Conservation (phyloP, 1,284 basidiomycete genomes). For the Serendipita sp. region DNA sequence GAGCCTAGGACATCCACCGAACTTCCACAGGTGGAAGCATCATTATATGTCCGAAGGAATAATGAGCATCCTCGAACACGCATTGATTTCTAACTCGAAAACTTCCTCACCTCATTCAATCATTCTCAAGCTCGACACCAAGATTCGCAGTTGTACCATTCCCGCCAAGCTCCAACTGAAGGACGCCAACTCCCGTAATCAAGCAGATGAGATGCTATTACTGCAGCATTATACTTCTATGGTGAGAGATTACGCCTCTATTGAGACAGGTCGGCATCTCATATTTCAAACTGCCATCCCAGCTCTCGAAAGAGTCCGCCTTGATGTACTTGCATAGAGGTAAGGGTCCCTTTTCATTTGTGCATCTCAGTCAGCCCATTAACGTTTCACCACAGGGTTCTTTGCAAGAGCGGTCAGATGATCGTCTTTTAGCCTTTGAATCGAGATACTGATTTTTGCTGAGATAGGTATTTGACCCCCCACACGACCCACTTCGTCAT, state of each 20-base stretch:
- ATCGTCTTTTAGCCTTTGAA: not conserved
- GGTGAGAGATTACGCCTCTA: not conserved
- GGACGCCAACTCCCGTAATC: not conserved
- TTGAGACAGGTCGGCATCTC: not conserved
- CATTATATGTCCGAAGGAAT: not conserved
- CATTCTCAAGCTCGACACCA: slow-evolving; percentile 1
- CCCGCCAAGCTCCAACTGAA: not conserved
- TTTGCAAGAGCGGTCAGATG: not conserved
- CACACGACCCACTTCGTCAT: not conserved
- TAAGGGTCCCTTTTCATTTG: not conserved
- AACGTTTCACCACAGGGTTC: not conserved
- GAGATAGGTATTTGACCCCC: not conserved
- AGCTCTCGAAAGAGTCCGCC: not conserved
- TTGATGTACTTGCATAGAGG: not conserved
- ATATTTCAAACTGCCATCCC: not conserved
- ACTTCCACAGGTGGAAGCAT: not conserved
- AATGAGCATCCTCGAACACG: not conserved
- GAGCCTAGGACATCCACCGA: not conserved
- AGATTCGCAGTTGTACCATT: not conserved
- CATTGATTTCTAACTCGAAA: not conserved
- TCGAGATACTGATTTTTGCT: not conserved
- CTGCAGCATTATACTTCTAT: slow-evolving; percentile 1
- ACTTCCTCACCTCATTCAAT: not conserved
- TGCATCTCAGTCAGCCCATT: not conserved
- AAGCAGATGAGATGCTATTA: not conserved